A percentile compares a stretch with the other conserved stretches of the same genome.
Evolutionary conservation across 306 rosid species (phyloP).

Genomic region (Vachellia collinsii): DNA sequence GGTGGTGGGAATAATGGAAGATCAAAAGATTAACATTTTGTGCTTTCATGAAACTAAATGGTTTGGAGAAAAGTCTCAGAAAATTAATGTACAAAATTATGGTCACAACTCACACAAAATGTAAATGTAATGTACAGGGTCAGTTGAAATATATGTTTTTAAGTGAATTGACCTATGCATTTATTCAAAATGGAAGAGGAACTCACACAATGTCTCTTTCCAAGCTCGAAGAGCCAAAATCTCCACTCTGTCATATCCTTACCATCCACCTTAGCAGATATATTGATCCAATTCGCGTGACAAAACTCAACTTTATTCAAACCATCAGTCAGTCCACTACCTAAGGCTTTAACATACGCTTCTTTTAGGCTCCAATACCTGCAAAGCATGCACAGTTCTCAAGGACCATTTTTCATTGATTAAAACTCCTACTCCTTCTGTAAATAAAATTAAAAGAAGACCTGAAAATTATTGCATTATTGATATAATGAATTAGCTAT

Average conservation of each 20-base stretch:
- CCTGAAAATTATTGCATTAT: not conserved
- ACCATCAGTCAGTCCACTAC: conserved; percentile 68
- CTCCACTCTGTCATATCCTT: conserved; percentile 64
- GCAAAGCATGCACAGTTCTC: conserved; percentile 32
- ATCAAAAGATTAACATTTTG: no score
- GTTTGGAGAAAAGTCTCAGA: no score
- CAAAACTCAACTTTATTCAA: conserved; percentile 77
- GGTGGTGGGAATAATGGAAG: no score
- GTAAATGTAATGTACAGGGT: not conserved
- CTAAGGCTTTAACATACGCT: conserved; percentile 87
- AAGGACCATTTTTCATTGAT: not conserved
- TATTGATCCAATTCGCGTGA: conserved; percentile 62
- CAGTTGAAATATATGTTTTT: not conserved
- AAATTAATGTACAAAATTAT: not conserved
- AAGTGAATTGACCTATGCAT: not conserved
- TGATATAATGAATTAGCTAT: conserved; percentile 9
- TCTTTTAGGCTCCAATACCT: conserved; percentile 94
- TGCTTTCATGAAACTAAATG: no score
- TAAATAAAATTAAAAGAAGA: conserved; percentile 1
- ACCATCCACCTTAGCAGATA: conserved; percentile 60
- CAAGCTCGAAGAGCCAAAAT: conserved; percentile 74
- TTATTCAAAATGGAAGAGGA: not conserved
- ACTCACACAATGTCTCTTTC: conserved; percentile 71
- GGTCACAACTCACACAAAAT: not conserved
- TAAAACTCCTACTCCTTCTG: conserved; percentile 5